phyloP scores from a whole-genome alignment of 1,284 basidiomycete genomes.

The Ustilago vetiveriae region DNA sequence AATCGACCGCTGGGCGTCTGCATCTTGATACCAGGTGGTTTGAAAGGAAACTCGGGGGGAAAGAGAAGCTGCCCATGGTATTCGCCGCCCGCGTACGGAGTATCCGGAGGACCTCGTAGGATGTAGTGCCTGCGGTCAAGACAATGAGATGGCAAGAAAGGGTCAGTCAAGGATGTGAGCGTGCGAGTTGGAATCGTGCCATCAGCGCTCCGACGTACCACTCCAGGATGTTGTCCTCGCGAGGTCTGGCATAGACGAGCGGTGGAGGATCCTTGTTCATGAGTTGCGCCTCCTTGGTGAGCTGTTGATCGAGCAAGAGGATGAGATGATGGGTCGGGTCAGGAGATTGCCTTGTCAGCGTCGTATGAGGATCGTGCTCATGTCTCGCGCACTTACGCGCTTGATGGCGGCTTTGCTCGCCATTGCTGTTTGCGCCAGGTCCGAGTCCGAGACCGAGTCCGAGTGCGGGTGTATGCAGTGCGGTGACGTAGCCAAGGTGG shows the following conservation, averaged over 20 bases:
- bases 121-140: slow-evolving; percentile 70
- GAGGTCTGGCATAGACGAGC: slow-evolving; percentile 90
- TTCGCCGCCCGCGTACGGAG: slow-evolving; percentile 89
- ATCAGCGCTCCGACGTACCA: slow-evolving; percentile 46
- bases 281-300: slow-evolving; percentile 85
- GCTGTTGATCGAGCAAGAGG: slow-evolving; percentile 69
- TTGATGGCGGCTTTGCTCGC: slow-evolving; percentile 49
- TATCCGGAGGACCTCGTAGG: slow-evolving; percentile 87
- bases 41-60: slow-evolving; percentile 77
- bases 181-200: background rate
- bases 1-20: slow-evolving; percentile 93
- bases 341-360: background rate
- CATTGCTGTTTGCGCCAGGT: too few relatives aligned
- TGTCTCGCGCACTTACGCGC: slow-evolving; percentile 19
- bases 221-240: slow-evolving; percentile 90
- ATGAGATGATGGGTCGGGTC: background rate
- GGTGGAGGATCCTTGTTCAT: slow-evolving; percentile 95
- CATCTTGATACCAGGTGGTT: slow-evolving; percentile 91
- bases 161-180: background rate
- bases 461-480: too few relatives aligned
- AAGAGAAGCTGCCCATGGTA: slow-evolving; percentile 75
- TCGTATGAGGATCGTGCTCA: too few relatives aligned
- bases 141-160: too few relatives aligned
- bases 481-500: too few relatives aligned
- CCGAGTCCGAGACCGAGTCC: too few relatives aligned